Base-by-base conservation (phyloP, 2,329 filamentous ascomycete species). In the Sporothrix pseudoabietina region DNA sequence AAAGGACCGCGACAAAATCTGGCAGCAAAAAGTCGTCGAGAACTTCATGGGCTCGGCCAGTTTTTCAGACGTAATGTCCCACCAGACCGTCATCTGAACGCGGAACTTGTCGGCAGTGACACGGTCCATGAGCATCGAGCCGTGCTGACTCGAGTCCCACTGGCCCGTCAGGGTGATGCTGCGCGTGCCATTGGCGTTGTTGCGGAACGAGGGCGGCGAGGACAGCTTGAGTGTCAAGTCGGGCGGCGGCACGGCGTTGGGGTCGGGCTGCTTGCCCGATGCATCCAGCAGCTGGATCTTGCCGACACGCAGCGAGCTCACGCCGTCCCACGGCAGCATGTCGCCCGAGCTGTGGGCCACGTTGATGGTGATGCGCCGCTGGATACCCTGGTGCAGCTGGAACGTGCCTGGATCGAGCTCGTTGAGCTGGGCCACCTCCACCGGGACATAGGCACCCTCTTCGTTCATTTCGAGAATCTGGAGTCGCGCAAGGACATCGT, bases 91-190 rank as follows among this genome's bases (percentile, higher is more conserved):
- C 82, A 98, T 91, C 81, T 97, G 94, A 26, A 99, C 92, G 59
- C 92, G 91, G 81, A 96, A 94, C 80, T 94, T 96, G 74, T 98
- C 94, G n/a, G 93, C 89, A 1, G 96, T 98, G 1, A 93, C 91
- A 35, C 95, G 90, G 81, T 99, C 94, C n/a, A 99, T 88, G 16
- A 98, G 86, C n/a, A 97, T 85, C 6, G 96, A 98, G 76, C 90
- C 91, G 81, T 99, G 96, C 77, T 96, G 86, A 78, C 94, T 97
- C 0, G 95, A 98, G 80, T 99, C 96, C 96, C 96, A 99, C 79
- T 98, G 94, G 0, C 92, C 94, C n/a, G 92, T 87, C 59, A 98
- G 86, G 1, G 91, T 94, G 52, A 98, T 90, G 80, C 92, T 94
- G 49, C 91, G 91, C 0, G 94, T 98, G 52, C 96, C 96, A 80